Evolutionary conservation across 2,329 filamentous ascomycete genomes (phyloP), one percentile per base, ranked within the genome.

Genomic region (Pseudomassariella vexata): DNA sequence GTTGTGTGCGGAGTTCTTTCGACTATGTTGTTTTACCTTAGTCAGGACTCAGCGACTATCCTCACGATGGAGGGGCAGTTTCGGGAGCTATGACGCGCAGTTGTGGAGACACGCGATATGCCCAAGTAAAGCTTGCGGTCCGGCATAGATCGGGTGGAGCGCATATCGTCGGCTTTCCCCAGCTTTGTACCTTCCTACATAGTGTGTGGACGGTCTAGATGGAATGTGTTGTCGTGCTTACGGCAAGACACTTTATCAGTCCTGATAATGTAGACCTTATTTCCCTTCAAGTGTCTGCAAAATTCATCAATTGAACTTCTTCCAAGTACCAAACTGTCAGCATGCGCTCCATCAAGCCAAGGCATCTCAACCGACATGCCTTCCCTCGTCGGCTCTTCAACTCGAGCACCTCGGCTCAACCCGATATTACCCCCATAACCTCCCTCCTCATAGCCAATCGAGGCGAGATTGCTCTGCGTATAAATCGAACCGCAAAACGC

Each of bases 401-500:
- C 20, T 39, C 52, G 34, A 47, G 49, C 31, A 44, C 52, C 9
- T 34, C 55, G n/a, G 38, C 48, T 19, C 50, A 60, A 30, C 26
- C 46, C 20, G 49, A 53, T 25, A 48, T 62, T 27, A 69, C 65
- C 10, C 70, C 75, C 19, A 75, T 81, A 45, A 79, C 78, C 34
- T 94, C 88, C 7, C 84, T 96, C 24, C 73, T 98, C 16, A 96
- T 98, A 55, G 92, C 92, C 33, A 98, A 98, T 57, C 82, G 92
- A 47, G 92, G 92, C 48, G 92, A 98, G 62, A 98, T 98, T 48
- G 92, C 92, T 30, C 71, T 98, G 55, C 85, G 92, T 46, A 92
- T 98, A 45, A 84, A 89, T 45, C 78, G 81, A 45, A 98, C 92
- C 15, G 92, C 92, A 20, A 73, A 85, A 30, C 78, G 83, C 42